Conservation (phyloP, 2,329 filamentous ascomycete species). For the Bipolaris zeicola region DNA sequence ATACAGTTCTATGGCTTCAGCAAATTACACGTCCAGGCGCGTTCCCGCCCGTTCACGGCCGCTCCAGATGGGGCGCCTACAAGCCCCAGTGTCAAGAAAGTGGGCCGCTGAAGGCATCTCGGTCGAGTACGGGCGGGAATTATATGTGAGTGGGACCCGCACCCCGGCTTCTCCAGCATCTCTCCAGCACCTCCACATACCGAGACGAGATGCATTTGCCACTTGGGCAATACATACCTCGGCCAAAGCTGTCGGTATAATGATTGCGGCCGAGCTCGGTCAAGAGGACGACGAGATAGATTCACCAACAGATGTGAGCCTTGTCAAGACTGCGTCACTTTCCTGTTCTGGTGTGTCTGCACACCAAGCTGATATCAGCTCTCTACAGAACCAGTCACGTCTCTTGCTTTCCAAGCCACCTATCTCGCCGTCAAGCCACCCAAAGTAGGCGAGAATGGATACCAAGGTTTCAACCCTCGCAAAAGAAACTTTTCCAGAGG, state of each 20-base stretch:
- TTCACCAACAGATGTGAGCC: neutral
- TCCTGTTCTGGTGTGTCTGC: neutral
- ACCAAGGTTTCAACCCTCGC: slow-evolving; percentile 15
- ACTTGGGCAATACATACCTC: neutral
- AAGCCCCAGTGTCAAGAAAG: slow-evolving; percentile 2
- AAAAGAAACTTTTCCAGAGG: slow-evolving; percentile 14
- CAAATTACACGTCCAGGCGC: neutral
- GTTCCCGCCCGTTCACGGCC: slow-evolving; percentile 13
- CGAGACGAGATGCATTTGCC: neutral
- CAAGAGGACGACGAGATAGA: neutral
- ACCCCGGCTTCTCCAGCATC: neutral
- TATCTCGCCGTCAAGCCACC: slow-evolving; percentile 14
- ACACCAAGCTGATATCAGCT: neutral
- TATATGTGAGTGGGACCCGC: neutral
- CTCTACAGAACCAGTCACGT: neutral
- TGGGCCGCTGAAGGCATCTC: neutral
- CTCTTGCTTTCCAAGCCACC: slow-evolving; percentile 15
- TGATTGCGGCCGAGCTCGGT: slow-evolving; percentile 11
- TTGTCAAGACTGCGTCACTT: slow-evolving; percentile 3
- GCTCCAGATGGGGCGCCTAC: neutral
- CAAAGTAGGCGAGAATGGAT: slow-evolving; percentile 15
- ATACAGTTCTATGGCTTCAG: neutral
- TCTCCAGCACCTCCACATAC: slow-evolving; percentile 7
- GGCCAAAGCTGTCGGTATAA: neutral
- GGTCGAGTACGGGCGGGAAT: slow-evolving; percentile 14